Conservation (phyloP, 83 land plant genomes). For the Thuja plicata region DNA sequence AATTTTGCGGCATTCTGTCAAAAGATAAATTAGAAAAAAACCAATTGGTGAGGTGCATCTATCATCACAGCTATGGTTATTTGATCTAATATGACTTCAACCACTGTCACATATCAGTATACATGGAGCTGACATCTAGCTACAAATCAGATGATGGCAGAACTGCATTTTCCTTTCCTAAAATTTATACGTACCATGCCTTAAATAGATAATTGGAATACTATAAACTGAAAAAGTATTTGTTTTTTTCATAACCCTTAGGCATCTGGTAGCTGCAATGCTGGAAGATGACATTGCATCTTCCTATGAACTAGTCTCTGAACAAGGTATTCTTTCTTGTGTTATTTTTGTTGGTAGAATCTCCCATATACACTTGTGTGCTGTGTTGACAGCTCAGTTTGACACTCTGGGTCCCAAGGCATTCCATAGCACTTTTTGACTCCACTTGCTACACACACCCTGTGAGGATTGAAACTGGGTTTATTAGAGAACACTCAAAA, state of each 20-base stretch:
- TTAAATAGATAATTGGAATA: neutral
- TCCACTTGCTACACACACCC: neutral
- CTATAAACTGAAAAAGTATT: neutral
- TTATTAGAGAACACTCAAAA: neutral
- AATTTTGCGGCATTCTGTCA: neutral
- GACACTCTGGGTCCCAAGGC: neutral
- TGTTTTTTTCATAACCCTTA: neutral
- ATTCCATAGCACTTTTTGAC: neutral
- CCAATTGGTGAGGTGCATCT: neutral
- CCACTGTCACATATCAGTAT: neutral
- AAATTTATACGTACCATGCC: neutral
- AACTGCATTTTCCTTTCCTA: neutral
- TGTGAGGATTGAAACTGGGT: neutral
- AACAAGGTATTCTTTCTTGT: neutral
- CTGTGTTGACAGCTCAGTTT: neutral
- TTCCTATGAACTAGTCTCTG: neutral
- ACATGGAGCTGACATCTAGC: neutral
- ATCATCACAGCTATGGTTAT: neutral
- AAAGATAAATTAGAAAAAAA: neutral
- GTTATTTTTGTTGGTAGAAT: neutral
- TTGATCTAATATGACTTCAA: neutral
- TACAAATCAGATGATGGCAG: neutral
- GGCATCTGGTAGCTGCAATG: neutral
- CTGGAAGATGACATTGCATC: neutral
- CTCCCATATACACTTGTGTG: neutral